A percentile compares a stretch with the other conserved stretches of the same genome.
These are phyloP conservation scores for Dioscorea alata DNA, from an alignment of 106 monocot species.

Conservation along the genomic window DNA sequence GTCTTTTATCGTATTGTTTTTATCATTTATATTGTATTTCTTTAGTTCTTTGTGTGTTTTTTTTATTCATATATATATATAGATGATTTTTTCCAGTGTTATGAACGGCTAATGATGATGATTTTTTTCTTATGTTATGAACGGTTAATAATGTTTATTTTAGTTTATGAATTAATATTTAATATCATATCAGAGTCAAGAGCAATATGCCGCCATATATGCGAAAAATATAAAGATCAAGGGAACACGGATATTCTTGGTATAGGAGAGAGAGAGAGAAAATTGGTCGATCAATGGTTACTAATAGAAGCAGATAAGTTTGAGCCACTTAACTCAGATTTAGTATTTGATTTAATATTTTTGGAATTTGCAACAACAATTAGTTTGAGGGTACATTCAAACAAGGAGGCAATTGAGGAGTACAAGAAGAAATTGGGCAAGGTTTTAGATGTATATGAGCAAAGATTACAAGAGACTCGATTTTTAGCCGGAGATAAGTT, in stretches of 20 bases:
- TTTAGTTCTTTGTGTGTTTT: too few relatives aligned
- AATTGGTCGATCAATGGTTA: constrained; percentile 65
- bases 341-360: constrained; percentile 24
- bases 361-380: constrained; percentile 20
- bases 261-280: constrained; percentile 31
- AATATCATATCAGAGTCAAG: constrained; percentile 34
- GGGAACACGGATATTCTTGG: constrained; percentile 38
- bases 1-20: too few relatives aligned
- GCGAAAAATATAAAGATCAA: constrained; percentile 33
- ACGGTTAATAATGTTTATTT: neutral
- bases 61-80: too few relatives aligned
- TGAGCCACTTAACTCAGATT: constrained; percentile 35
- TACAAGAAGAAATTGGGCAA: constrained; percentile 28
- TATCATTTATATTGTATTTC: too few relatives aligned
- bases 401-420: constrained; percentile 9
- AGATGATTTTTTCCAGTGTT: too few relatives aligned
- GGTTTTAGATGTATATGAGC: constrained; percentile 53
- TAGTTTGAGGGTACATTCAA: neutral
- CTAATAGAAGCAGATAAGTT: constrained; percentile 50
- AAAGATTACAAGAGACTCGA: constrained; percentile 22
- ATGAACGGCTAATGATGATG: too few relatives aligned
- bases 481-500: constrained; percentile 49
- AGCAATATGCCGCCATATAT: constrained; percentile 40
- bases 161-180: neutral
- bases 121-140: too few relatives aligned